Base-by-base conservation (phyloP, 1,139 yeast genomes). In the Blastobotrys persicus region DNA sequence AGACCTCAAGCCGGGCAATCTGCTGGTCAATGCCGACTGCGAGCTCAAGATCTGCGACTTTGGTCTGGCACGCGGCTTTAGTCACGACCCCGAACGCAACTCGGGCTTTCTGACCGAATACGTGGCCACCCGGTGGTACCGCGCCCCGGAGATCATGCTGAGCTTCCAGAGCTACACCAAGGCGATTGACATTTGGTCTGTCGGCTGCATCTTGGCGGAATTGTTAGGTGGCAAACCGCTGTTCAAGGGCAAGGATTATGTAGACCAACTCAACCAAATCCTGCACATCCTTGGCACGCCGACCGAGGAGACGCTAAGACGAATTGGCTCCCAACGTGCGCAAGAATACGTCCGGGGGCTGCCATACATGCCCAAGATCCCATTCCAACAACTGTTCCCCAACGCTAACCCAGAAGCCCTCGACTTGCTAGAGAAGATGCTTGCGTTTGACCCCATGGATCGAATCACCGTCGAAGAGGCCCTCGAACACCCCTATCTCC, bases 141-240 rank as follows among this genome's bases (percentile, higher is more conserved):
- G 98, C 57, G 98, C 98, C 0, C 98, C 98, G 0, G 98, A 92
- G 66, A 88, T 92, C 67, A 92, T 92, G 92, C 76, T 92, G 50
- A 83, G 94, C 60, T 88, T 88, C 68, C 92, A 92, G 62, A 86
- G 89, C 54, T 92, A 92, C 69, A 86, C 97, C 4, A 89, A 88
- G 70, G 96, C 98, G 20, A 91, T 92, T 54, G 98, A 92, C 66
- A 78, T 92, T 48, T 92, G 98, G 98, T 88, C 96, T 0, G 95
- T 91, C 23, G 98, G 98, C 1, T 92, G 98, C 71, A 91, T 92
- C 53, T 73, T 92, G 52, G 98, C 97, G 0, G 98, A 92, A 65
- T 75, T 92, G 47, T 72, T 92, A 13, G 98, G 97, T 2, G 92
- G 97, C 0, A 84, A 83, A 62, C 97, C 98, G 1, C 75, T 92